These are phyloP conservation scores for Warburgia ugandensis DNA, from an alignment of 164 flowering plant species.

Conservation along the genomic window DNA sequence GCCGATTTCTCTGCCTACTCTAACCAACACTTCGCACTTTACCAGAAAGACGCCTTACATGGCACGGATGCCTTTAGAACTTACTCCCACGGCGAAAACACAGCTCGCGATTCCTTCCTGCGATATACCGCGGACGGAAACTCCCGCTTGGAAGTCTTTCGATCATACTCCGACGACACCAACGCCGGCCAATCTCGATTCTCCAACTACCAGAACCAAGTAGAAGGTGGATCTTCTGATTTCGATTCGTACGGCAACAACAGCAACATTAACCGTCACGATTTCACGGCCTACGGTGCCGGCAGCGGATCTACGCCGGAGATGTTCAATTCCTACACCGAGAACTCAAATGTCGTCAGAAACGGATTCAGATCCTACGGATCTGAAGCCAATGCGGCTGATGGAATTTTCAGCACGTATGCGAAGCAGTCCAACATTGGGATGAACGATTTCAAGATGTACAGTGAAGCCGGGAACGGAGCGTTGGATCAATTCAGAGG, in stretches of 20 bases:
- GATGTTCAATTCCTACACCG: constrained; percentile 39
- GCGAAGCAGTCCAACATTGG: constrained; percentile 34
- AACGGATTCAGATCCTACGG: constrained; percentile 51
- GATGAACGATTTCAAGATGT: constrained; percentile 41
- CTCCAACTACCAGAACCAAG: constrained; percentile 37
- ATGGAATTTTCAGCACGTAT: constrained; percentile 39
- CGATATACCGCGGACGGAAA: constrained; percentile 43
- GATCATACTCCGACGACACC: constrained; percentile 30
- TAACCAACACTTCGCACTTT: constrained; percentile 61
- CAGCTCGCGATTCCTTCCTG: constrained; percentile 38
- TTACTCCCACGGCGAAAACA: constrained; percentile 58
- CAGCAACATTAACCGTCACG: constrained; percentile 52
- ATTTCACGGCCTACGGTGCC: constrained; percentile 44
- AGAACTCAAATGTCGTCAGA: constrained; percentile 45
- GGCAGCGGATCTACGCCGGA: constrained; percentile 18
- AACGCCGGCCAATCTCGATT: constrained; percentile 40
- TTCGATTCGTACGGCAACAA: constrained; percentile 38
- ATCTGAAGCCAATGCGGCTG: constrained; percentile 38
- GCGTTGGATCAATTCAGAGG: constrained; percentile 46
- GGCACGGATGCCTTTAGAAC: constrained; percentile 59
- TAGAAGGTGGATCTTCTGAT: constrained; percentile 51
- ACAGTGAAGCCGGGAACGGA: constrained; percentile 40
- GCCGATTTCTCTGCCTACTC: constrained; percentile 33
- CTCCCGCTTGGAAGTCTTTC: constrained; percentile 48
- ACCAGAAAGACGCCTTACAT: constrained; percentile 35